These are phyloP conservation scores for Xerocomus potaroensis DNA, from an alignment of 768 basidiomycete genomes.

Conservation along the genomic window DNA sequence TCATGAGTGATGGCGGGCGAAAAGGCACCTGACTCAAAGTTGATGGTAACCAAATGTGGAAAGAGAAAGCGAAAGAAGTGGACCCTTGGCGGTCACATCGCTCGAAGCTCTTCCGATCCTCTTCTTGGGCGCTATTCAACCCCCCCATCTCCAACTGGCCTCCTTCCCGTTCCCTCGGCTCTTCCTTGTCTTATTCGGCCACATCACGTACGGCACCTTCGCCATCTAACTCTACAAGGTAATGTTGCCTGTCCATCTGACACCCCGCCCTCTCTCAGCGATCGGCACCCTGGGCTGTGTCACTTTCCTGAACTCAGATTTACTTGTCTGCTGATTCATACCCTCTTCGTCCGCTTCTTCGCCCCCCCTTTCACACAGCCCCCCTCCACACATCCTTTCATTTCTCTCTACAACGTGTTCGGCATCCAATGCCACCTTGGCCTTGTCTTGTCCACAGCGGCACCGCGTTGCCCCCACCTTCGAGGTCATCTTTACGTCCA, in stretches of 20 bases:
- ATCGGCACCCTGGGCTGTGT: slow-evolving; percentile 30
- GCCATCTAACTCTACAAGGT: slow-evolving; percentile 28
- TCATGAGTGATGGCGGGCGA: slow-evolving; percentile 32
- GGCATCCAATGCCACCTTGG: slow-evolving; percentile 1
- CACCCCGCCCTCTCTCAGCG: slow-evolving; percentile 26
- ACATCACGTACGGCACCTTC: slow-evolving; percentile 30
- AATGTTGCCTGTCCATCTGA: slow-evolving; percentile 32
- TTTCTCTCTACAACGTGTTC: slow-evolving; percentile 21
- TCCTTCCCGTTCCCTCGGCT: slow-evolving; percentile 17
- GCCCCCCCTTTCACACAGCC: slow-evolving; percentile 4
- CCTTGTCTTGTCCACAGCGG: slow-evolving; percentile 14
- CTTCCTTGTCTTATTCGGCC: slow-evolving; percentile 14
- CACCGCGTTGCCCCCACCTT: slow-evolving; percentile 23
- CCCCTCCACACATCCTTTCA: slow-evolving; percentile 11
- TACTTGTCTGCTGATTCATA: slow-evolving; percentile 25
- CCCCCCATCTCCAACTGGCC: slow-evolving; percentile 28
- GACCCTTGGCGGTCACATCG: slow-evolving; percentile 31
- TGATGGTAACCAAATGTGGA: slow-evolving; percentile 20
- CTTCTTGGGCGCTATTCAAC: slow-evolving; percentile 20
- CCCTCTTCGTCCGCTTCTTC: slow-evolving; percentile 7
- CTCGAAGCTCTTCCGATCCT: slow-evolving; percentile 18
- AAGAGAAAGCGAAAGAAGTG: slow-evolving; percentile 8
- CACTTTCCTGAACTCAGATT: slow-evolving; percentile 19
- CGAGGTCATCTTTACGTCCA: slow-evolving; percentile 16
- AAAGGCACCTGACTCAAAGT: slow-evolving; percentile 29